These are phyloP conservation scores for Teratosphaeria nubilosa DNA, from an alignment of 2,329 filamentous ascomycete species.

Conservation along the genomic window DNA sequence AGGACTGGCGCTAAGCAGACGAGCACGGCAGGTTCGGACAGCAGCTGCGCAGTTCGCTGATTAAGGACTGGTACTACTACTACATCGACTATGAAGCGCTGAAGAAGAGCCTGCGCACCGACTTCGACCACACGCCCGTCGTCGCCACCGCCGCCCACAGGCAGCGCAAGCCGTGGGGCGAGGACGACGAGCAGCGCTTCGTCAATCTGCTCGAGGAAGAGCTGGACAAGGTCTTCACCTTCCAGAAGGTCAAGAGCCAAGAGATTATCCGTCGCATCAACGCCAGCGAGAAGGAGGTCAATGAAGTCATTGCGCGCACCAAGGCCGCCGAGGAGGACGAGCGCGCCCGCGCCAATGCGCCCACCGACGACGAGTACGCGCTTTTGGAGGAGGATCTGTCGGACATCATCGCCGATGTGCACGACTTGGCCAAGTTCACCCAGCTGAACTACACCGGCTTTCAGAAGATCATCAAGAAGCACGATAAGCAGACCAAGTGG, in stretches of 20 bases:
- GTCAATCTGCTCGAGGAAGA: constrained; percentile 79
- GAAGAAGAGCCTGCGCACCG: constrained; percentile 73
- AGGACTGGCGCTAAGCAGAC: no score
- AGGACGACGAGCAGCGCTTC: constrained; percentile 85
- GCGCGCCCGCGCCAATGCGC: constrained; percentile 32
- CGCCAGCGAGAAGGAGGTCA: constrained; percentile 79
- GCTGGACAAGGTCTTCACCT: constrained; percentile 94
- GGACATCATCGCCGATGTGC: constrained; percentile 96
- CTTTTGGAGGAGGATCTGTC: constrained; percentile 88
- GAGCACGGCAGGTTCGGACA: constrained; percentile 64
- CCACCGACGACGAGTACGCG: constrained; percentile 86
- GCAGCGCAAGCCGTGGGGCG: constrained; percentile 61
- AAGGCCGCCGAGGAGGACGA: constrained; percentile 34
- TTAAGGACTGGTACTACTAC: constrained; percentile 95
- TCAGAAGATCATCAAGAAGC: constrained; percentile 99
- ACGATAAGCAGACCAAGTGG: constrained; percentile 89
- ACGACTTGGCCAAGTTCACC: constrained; percentile 95
- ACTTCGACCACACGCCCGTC: constrained; percentile 46
- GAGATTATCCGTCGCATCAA: constrained; percentile 89
- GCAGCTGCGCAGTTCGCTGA: constrained; percentile 88
- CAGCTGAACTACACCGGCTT: constrained; percentile 98
- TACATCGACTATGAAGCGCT: constrained; percentile 97
- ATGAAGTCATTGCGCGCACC: constrained; percentile 69
- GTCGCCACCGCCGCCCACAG: constrained; percentile 27
- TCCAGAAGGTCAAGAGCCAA: constrained; percentile 93